A percentile compares a stretch with the other conserved stretches of the same genome.
Evolutionary conservation across 2,329 filamentous ascomycete genomes (phyloP).

Genomic region (Pseudogymnoascus sp.): DNA sequence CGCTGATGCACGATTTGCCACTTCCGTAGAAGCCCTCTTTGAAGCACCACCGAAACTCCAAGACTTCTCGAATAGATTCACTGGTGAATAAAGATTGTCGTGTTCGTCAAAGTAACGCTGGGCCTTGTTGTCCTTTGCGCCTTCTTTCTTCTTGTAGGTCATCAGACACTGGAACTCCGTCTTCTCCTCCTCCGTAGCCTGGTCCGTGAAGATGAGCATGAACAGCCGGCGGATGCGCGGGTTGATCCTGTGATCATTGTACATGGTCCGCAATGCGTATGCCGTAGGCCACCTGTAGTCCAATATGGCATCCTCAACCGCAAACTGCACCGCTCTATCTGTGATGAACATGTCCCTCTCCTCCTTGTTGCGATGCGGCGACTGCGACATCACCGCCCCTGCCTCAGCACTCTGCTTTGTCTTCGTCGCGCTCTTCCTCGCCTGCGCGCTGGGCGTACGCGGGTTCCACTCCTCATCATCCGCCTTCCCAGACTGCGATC

Average conservation of each 20-base stretch:
- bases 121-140: conserved; percentile 34
- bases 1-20: conserved; percentile 3
- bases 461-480: background rate
- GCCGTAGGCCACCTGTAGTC: conserved; percentile 53
- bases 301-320: conserved; percentile 50
- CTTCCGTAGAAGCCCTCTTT: background rate
- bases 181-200: conserved; percentile 43
- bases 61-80: background rate
- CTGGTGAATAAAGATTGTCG: background rate
- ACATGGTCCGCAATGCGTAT: conserved; percentile 51
- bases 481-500: conserved; percentile 1
- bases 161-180: conserved; percentile 44
- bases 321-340: conserved; percentile 46
- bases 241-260: conserved; percentile 47
- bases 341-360: conserved; percentile 24
- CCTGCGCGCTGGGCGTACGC: background rate
- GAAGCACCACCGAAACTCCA: background rate
- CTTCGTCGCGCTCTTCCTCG: conserved; percentile 4
- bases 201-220: conserved; percentile 49
- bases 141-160: conserved; percentile 47
- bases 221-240: conserved; percentile 47
- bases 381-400: background rate
- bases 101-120: background rate
- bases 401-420: background rate
- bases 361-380: conserved; percentile 10